Base-by-base conservation (phyloP, 1,139 yeast species). In the Keqinozyma sinolaborantium region DNA sequence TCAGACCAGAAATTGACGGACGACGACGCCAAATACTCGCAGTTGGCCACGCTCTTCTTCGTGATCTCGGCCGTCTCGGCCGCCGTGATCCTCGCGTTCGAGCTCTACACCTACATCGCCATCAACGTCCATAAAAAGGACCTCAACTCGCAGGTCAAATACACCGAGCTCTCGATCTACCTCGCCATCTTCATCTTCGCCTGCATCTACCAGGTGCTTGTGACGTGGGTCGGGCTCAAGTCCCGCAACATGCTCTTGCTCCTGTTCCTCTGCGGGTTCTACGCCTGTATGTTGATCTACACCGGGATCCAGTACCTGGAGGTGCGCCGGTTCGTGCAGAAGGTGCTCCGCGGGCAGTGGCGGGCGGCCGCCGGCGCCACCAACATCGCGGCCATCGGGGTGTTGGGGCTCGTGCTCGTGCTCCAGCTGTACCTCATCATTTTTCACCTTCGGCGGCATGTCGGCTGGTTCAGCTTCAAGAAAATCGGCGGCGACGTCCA, bases 221-320 rank as follows among this genome's bases (percentile, higher is more conserved):
- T 72, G 25, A 60, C 77, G 2, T 40, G 51, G n/a, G 56, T 72
- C 30, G 77, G 77, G 1, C 51, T 73, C 14, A 44, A 51, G 30
- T 55, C 66, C 11, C 59, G 68, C 41, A 73, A 74, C 42, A 61
- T 72, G 40, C 47, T 64, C 44, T 57, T 55, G 47, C 55, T 69
- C 15, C 49, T 64, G 16, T 64, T 71, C 40, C 56, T 74, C 26
- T 60, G 73, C 39, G 32, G 60, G 11, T 73, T 73, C 41, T 64
- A 67, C 40, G 57, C 57, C n/a, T 70, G 73, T 29, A 64, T 74
- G 73, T 51, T 71, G 44, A 55, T 70, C 3, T 73, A 74, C 47
- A 64, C 78, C 2, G 73, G 75, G 8, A 60, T 74, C 24, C 79
- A 73, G 45, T 73, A 60, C 44, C 58, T 59, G 32, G 79, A 74